phyloP scores from a whole-genome alignment of 306 rosid genomes.

The Calophaca sinica region DNA sequence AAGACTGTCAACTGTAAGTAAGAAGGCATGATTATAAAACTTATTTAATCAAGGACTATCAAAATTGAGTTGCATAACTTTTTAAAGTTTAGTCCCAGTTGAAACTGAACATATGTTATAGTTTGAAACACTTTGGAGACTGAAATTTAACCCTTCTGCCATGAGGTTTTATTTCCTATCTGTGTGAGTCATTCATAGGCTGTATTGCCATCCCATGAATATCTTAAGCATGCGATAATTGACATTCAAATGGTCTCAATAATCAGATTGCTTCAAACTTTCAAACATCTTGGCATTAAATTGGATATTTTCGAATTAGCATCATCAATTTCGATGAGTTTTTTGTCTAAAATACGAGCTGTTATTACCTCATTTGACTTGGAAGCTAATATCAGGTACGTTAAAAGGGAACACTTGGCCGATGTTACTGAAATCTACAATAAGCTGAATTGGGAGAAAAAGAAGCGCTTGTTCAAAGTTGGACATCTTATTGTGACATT shows the following conservation, averaged over 20 bases:
- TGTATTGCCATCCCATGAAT: not conserved
- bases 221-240: not conserved
- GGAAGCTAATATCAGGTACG: slow-evolving; percentile 63
- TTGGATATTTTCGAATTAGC: not conserved
- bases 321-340: slow-evolving; percentile 11
- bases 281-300: slow-evolving; percentile 20
- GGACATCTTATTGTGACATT: slow-evolving; percentile 58
- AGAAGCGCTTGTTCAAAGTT: slow-evolving; percentile 63
- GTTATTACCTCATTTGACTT: slow-evolving; percentile 31
- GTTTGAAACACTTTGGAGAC: not conserved
- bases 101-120: not conserved
- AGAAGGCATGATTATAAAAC: no score
- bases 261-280: not conserved
- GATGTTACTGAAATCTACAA: slow-evolving; percentile 95
- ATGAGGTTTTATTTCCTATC: not conserved
- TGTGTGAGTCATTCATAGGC: not conserved
- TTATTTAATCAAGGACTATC: not conserved
- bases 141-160: no score
- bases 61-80: not conserved
- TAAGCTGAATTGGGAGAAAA: slow-evolving; percentile 79
- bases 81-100: not conserved
- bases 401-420: slow-evolving; percentile 57
- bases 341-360: not conserved
- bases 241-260: no score
- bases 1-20: no score